Base-by-base conservation (phyloP, 2,329 filamentous ascomycete species). In the Didymella segeticola region DNA sequence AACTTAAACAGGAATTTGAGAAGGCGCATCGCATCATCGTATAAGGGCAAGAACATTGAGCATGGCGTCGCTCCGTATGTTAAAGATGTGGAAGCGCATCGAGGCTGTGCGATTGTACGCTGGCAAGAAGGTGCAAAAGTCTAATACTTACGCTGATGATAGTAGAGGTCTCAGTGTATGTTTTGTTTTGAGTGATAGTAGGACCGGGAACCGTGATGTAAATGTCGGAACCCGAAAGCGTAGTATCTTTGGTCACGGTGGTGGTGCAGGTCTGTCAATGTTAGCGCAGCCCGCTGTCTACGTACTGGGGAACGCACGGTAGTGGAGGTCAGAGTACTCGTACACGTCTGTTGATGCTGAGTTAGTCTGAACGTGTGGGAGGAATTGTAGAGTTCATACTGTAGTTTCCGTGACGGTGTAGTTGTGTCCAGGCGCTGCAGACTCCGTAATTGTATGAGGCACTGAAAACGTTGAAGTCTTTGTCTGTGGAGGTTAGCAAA, bases 151-250 rank as follows among this genome's bases (percentile, higher is more conserved):
- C 61, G 10, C 63, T 61, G 9, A 67, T 46, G 9, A 55, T 47
- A 4, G 63, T 67, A 8, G 59, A 48, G 2, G 48, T 65, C n/a
- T 51, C 42, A 2, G 60, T 67, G 4, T 29, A 39, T 17, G 50
- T 53, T 11, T 50, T 34, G 5, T 43, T 58, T 6, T 33, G 8
- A 15, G 52, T 58, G 15, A 43, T 23, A 1, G 53, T 53, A 10
- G 52, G 46, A 10, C 52, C 52, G 14, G 47, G 43, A 17, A 48
- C 22, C 3, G 51, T 48, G 22, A 37, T 30, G 9, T 48, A 48
- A 1, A 47, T 38, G 1, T 37, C 38, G 12, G 48, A 56, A 12
- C 38, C 38, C 10, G 47, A 43, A 47, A 60, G 56, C 0, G 54
- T 58, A 6, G 56, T 49, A 31, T 61, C 48, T 19, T 46, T 57